These are phyloP conservation scores for Sclerotinia glacialis DNA, from an alignment of 2,329 filamentous ascomycete genomes.

Conservation along the genomic window DNA sequence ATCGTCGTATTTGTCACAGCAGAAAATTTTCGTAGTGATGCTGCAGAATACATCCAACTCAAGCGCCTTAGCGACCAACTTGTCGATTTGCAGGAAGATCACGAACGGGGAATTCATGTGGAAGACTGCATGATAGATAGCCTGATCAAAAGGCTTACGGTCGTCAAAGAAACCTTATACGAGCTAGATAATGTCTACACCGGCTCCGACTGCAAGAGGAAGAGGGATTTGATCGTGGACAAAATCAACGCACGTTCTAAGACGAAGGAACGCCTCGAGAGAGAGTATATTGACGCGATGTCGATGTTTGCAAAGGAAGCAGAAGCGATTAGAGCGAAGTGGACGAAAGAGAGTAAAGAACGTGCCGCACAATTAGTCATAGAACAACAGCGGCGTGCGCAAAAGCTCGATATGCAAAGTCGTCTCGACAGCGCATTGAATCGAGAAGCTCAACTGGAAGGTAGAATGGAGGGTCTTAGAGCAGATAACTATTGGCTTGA, in stretches of 20 bases:
- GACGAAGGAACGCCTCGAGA: neutral
- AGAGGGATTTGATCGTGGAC: neutral
- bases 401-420: neutral
- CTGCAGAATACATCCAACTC: neutral
- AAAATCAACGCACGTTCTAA: neutral
- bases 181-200: neutral
- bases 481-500: neutral
- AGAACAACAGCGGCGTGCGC: too few species aligned
- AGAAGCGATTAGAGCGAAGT: neutral
- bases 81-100: neutral
- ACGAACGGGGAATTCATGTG: neutral
- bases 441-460: neutral
- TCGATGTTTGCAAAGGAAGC: neutral
- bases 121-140: neutral
- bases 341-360: neutral
- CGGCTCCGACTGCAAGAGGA: neutral
- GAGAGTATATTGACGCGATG: neutral
- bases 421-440: neutral
- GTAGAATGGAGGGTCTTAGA: rapidly evolving
- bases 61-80: neutral
- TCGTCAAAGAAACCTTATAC: neutral
- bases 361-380: neutral
- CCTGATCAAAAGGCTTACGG: too few species aligned
- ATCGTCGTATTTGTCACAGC: neutral
- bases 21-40: neutral